A percentile compares a stretch with the other conserved stretches of the same genome.
Conservation (phyloP, 495 filamentous ascomycete genomes). For the Jackrogersella multiformis region DNA sequence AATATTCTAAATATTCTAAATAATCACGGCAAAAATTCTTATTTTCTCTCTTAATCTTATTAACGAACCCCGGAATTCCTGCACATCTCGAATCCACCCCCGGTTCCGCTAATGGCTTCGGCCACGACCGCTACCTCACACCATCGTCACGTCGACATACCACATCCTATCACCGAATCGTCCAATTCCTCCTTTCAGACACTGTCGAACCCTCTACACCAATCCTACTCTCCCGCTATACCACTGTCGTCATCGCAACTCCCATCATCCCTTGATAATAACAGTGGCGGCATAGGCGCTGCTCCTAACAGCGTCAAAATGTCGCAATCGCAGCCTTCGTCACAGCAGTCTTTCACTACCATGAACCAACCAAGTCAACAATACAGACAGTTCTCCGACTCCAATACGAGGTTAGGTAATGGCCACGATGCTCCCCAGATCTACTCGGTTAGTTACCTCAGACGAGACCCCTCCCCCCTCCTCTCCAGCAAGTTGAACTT, state of each 20-base stretch:
- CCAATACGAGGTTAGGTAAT: slow-evolving; percentile 53
- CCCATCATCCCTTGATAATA: slow-evolving; percentile 51
- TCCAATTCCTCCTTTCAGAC: slow-evolving; percentile 1
- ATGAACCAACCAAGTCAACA: slow-evolving; percentile 54
- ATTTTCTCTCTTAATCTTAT: not conserved
- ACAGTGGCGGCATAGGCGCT: slow-evolving; percentile 58
- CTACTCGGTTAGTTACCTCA: slow-evolving; percentile 69
- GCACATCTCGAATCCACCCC: slow-evolving; percentile 13
- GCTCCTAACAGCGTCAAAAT: slow-evolving; percentile 47
- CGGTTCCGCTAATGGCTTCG: slow-evolving; percentile 30
- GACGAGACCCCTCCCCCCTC: not conserved
- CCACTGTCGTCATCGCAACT: slow-evolving; percentile 31
- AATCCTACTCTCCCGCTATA: slow-evolving; percentile 26
- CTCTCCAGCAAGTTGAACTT: not conserved
- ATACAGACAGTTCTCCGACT: slow-evolving; percentile 52
- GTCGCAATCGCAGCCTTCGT: slow-evolving; percentile 58
- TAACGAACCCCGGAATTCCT: slow-evolving; percentile 8
- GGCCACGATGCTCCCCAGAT: slow-evolving; percentile 69
- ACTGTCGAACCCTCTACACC: slow-evolving; percentile 14
- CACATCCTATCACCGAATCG: slow-evolving; percentile 1
- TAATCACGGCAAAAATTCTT: not conserved
- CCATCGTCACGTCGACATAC: slow-evolving; percentile 12
- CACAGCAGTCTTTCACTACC: slow-evolving; percentile 60
- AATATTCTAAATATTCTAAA: not conserved
- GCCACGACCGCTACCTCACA: slow-evolving; percentile 28